These are phyloP conservation scores for Purshia tridentata DNA, from an alignment of 306 rosid species.

Conservation along the genomic window DNA sequence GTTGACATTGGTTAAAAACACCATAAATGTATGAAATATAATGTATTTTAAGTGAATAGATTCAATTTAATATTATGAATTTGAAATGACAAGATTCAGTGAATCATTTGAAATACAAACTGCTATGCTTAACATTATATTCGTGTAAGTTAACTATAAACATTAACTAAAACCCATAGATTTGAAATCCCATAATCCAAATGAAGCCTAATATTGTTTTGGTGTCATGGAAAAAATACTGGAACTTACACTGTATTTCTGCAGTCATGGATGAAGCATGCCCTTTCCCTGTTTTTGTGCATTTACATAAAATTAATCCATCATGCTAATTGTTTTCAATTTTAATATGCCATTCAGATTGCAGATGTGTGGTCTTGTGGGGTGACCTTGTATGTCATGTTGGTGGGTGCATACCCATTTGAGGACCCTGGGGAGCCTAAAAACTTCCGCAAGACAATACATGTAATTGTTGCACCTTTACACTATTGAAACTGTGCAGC, in stretches of 20 bases:
- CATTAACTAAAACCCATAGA: background rate
- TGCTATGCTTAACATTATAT: background rate
- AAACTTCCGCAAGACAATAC: conserved; percentile 92
- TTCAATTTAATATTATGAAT: too few relatives aligned
- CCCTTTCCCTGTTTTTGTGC: background rate
- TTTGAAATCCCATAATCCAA: background rate
- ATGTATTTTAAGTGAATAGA: too few relatives aligned
- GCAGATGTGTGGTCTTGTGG: conserved; percentile 99
- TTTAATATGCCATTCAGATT: conserved; percentile 46
- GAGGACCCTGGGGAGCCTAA: conserved; percentile 96
- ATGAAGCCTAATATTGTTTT: background rate
- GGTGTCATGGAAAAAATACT: background rate
- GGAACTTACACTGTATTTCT: background rate
- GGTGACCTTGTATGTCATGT: conserved; percentile 95
- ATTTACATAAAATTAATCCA: background rate
- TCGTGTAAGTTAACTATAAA: background rate
- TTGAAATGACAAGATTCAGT: background rate
- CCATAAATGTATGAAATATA: too few relatives aligned
- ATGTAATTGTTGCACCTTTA: conserved; percentile 38
- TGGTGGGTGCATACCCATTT: conserved; percentile 97
- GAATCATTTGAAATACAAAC: background rate
- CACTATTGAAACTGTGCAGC: background rate
- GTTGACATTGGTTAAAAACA: too few relatives aligned
- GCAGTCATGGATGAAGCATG: background rate
- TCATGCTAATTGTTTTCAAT: background rate